Evolutionary conservation across 1,139 yeast species (phyloP).

Genomic region (Entelexis paramagnoliae): DNA sequence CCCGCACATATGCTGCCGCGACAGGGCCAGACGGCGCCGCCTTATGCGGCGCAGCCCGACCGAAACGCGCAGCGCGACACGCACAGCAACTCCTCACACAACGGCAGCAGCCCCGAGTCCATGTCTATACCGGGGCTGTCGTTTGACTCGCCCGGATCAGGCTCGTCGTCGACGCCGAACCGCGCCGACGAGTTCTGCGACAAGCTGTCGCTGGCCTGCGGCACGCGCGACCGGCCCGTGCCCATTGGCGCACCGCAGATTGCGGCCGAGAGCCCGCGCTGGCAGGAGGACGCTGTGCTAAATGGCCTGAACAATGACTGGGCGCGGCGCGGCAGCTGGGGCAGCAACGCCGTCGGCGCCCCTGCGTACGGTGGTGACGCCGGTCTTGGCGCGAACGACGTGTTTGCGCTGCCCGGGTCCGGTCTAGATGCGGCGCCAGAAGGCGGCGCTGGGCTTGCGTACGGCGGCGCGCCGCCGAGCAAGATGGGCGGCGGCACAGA

Average conservation of each 20-base stretch:
- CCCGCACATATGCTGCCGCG: constrained; percentile 6
- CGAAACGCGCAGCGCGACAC: background rate
- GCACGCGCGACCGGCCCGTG: constrained; percentile 44
- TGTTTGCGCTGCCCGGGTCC: background rate
- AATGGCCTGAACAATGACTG: constrained; percentile 9
- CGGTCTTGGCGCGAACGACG: background rate
- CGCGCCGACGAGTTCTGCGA: constrained; percentile 52
- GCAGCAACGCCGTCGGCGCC: background rate
- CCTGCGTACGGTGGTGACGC: background rate
- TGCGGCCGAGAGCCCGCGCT: constrained; percentile 18
- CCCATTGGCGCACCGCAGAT: constrained; percentile 19
- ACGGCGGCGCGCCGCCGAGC: background rate
- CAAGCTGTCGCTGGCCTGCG: constrained; percentile 71
- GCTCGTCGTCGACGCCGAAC: constrained; percentile 10
- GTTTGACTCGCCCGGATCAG: constrained; percentile 15
- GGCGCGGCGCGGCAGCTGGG: constrained; percentile 12
- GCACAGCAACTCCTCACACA: constrained; percentile 6
- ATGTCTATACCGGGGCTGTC: constrained; percentile 12
- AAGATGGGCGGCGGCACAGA: background rate
- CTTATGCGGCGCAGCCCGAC: background rate
- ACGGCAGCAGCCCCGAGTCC: constrained; percentile 8
- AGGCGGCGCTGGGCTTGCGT: background rate
- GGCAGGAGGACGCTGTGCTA: constrained; percentile 16
- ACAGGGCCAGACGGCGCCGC: background rate
- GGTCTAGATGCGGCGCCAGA: background rate